Evolutionary conservation across 352 stramenopile species (phyloP).

Genomic region (Globisporangium camurandrum): DNA sequence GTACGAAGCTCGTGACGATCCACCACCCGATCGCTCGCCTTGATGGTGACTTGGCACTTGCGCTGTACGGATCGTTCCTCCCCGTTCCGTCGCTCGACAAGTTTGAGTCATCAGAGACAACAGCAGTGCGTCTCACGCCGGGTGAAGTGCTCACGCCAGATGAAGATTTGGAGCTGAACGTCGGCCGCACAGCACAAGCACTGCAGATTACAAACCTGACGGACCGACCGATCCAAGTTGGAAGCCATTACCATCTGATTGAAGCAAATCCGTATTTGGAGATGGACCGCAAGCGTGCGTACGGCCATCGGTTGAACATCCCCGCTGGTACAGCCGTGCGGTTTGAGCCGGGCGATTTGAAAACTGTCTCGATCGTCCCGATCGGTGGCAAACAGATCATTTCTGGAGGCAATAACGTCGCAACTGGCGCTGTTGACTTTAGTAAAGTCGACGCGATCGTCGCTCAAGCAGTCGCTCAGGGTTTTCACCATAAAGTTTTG

Average conservation of each 20-base stretch:
- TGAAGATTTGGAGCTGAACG: slow-evolving; percentile 81
- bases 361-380: slow-evolving; percentile 91
- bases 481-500: slow-evolving; percentile 54
- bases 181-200: slow-evolving; percentile 53
- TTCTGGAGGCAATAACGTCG: slow-evolving; percentile 86
- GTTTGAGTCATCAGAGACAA: slow-evolving; percentile 29
- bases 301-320: slow-evolving; percentile 94
- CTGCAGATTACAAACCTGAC: slow-evolving; percentile 93
- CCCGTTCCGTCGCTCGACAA: slow-evolving; percentile 74
- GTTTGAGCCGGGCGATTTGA: slow-evolving; percentile 95
- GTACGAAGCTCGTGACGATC: slow-evolving; percentile 96
- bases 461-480: slow-evolving; percentile 31
- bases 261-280: slow-evolving; percentile 93
- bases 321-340: slow-evolving; percentile 88
- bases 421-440: slow-evolving; percentile 64
- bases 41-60: slow-evolving; percentile 88
- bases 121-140: slow-evolving; percentile 18
- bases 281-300: slow-evolving; percentile 89
- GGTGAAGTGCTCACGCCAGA: slow-evolving; percentile 58
- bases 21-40: slow-evolving; percentile 88
- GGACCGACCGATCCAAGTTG: slow-evolving; percentile 93
- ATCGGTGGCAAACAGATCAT: slow-evolving; percentile 89
- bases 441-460: slow-evolving; percentile 51
- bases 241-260: slow-evolving; percentile 95
- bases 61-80: slow-evolving; percentile 93